Evolutionary conservation across 1,284 basidiomycete genomes (phyloP), one percentile per base, ranked within the genome.

Genomic region (Volvariella surrecta): DNA sequence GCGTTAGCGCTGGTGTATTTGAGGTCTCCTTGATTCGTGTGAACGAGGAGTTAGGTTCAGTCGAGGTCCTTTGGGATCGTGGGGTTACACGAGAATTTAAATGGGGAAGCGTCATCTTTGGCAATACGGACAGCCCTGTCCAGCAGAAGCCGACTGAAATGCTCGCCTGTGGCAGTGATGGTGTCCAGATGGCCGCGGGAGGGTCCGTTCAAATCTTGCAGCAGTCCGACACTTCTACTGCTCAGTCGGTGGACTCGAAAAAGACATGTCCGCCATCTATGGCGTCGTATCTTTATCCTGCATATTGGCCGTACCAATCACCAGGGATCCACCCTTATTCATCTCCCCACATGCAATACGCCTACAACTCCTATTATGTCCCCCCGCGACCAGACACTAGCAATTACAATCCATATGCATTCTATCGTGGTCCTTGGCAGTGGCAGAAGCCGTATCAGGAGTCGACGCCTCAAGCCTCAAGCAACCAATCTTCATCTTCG

Each of bases 1-100:
- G 86, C 40, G 76, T 82, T 37, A 80, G 73, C 51, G 72, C 84
- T 9, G 88, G 87, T 3, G 79, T 83, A 10, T 90, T 86, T 54
- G 87, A 91, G 58, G 87, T 90, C 2, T 79, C 79, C 7, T 65
- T 90, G 32, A 56, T 88, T 9, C 70, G 77, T 40, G 78, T 88
- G 15, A 64, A 84, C 32, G 82, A 86, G 49, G 79, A 79, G 47
- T 72, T 68, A 1, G 67, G 73, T 41, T 77, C 76, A 8, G 78
- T 91, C 1, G 79, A 86, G 53, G 87, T 92, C n/a, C 58, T 85
- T 1, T 89, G 86, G 83, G 85, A 87, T 54, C 69, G 76, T 22
- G 81, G 64, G 21, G 50, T 75, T 31, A 81, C 76, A 60, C 68
- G 75, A 44, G 83, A 86, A 56, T 85, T 89, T 56, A 87, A 84